Percentiles rank a stretch among this genome's conserved stretches.
Conservation (phyloP, 768 basidiomycete species). For the Mycena galopus region DNA sequence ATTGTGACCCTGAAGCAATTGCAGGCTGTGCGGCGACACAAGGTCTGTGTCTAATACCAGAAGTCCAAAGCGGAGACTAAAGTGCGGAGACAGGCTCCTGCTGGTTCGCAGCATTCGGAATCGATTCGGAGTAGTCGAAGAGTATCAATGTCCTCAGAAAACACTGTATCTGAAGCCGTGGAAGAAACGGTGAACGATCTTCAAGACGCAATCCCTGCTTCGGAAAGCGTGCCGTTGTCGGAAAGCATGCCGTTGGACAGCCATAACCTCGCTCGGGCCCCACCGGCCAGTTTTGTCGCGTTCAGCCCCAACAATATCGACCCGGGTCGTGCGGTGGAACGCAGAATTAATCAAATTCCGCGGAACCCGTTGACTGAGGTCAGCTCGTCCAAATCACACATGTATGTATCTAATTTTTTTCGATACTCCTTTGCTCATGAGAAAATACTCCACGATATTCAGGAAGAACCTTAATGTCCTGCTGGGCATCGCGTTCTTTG, state of each 20-base stretch:
- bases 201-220: not conserved
- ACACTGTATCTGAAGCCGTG: not conserved
- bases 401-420: not conserved
- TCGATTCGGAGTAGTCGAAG: not conserved
- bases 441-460: not conserved
- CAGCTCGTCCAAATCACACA: constrained; percentile 29
- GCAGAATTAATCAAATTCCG: not conserved
- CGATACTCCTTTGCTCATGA: not conserved
- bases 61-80: not conserved
- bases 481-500: constrained; percentile 39
- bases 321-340: not conserved
- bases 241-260: too few species aligned
- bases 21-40: not conserved
- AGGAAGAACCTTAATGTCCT: constrained; percentile 35
- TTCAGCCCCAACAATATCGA: not conserved
- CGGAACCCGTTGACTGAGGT: constrained; percentile 8
- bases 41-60: not conserved
- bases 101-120: not conserved
- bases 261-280: not conserved
- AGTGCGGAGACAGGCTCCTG: not conserved
- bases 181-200: not conserved
- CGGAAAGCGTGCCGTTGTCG: not conserved
- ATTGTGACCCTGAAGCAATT: constrained; percentile 1
- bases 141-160: not conserved
- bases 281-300: not conserved